Evolutionary conservation across 2,329 filamentous ascomycete species (phyloP).

Genomic region (Lasiodiplodia hormozganensis): DNA sequence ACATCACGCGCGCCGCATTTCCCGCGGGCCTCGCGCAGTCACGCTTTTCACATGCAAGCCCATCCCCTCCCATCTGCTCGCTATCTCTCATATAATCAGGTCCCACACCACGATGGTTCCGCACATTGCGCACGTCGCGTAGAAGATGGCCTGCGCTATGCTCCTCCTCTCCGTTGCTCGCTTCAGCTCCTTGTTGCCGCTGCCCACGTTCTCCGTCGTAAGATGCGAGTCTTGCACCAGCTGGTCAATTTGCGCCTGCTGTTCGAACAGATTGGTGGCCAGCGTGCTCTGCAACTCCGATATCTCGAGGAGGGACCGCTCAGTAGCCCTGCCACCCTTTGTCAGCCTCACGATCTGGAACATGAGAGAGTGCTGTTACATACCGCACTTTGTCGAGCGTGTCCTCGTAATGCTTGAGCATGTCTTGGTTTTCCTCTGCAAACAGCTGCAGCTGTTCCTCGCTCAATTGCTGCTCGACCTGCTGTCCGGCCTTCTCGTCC

Average conservation of each 20-base stretch:
- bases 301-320: constrained; percentile 91
- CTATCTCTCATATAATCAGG: constrained; percentile 51
- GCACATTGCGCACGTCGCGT: constrained; percentile 54
- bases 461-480: constrained; percentile 68
- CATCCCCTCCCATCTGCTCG: neutral
- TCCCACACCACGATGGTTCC: constrained; percentile 57
- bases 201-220: constrained; percentile 85
- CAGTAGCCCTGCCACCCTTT: constrained; percentile 71
- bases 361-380: constrained; percentile 45
- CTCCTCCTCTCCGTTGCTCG: constrained; percentile 69
- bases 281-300: constrained; percentile 90
- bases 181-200: constrained; percentile 90
- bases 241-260: constrained; percentile 88
- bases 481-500: constrained; percentile 38
- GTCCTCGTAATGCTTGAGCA: constrained; percentile 92
- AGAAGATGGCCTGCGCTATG: constrained; percentile 58
- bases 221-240: constrained; percentile 82
- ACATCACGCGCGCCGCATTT: constrained; percentile 8
- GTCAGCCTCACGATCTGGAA: neutral
- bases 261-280: constrained; percentile 81
- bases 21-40: constrained; percentile 15
- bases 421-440: constrained; percentile 88
- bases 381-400: constrained; percentile 94
- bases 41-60: constrained; percentile 29
- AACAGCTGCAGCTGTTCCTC: constrained; percentile 91